Evolutionary conservation across 2,329 filamentous ascomycete species (phyloP), one percentile per base, ranked within the genome.

Genomic region (Chaetothyriales sp.): DNA sequence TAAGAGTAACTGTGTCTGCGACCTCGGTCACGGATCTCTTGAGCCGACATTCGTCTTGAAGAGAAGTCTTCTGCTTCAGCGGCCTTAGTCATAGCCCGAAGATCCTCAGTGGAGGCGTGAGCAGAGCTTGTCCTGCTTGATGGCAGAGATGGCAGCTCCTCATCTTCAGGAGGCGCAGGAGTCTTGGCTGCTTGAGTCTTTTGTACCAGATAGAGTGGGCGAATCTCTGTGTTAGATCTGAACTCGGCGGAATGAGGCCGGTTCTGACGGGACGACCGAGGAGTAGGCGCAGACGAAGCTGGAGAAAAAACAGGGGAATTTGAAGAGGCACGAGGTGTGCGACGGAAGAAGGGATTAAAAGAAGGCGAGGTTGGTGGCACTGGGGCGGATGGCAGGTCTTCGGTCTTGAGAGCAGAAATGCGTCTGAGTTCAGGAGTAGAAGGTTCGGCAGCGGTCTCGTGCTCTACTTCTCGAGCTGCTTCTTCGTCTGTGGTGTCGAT

Each of bases 181-280:
- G 64, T 61, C 59, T 74, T 73, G 18, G 56, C 61, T 8, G 63
- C 55, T 18, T 69, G 67, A 57, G 74, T 77, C 26, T 73, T 80
- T 64, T 93, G 85, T 5, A 94, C 78, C 19, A 95, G 79, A 66
- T 85, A 90, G 7, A 95, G 70, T 0, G 89, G 89, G 58, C 84
- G 81, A 60, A 89, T 82, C 62, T 92, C 86, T 50, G 77, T 77
- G 18, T 66, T 69, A 36, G 66, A 67, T 53, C 68, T 72, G 61
- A 77, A 77, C 54, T 78, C 74, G 3, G 69, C 68, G 1, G 75
- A 78, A 49, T 66, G 68, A 0, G 70, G 66, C 36, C 74, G 71
- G 45, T 65, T 64, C 54, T 73, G 70, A 28, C 71, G 68, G 10
- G 64, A 62, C n/a, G 64, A 62, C n/a, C 63, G 58, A 32, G 61